These are phyloP conservation scores for Cardamine chenopodiifolia DNA, from an alignment of 345 rosid genomes.

Conservation along the genomic window DNA sequence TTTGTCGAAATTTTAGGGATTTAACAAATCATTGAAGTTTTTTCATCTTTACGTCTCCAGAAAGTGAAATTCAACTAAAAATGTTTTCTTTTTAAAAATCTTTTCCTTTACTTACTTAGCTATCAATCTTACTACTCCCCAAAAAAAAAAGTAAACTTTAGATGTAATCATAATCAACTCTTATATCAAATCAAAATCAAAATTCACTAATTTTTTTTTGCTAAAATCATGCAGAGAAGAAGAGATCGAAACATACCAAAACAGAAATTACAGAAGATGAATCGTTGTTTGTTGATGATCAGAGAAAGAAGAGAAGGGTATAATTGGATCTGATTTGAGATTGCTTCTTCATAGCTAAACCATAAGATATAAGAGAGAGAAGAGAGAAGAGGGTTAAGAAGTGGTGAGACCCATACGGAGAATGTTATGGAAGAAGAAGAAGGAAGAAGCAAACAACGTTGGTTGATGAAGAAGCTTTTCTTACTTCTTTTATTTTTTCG, in stretches of 20 bases:
- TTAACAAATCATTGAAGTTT: conserved; percentile 34
- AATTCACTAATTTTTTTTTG: background rate
- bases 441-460: conserved; percentile 31
- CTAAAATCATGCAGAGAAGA: background rate
- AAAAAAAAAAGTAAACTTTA: conserved; percentile 34
- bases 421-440: conserved; percentile 33
- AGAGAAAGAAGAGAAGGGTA: conserved; percentile 39
- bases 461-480: conserved; percentile 27
- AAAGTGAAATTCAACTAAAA: conserved; percentile 12
- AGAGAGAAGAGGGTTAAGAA: conserved; percentile 22
- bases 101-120: conserved; percentile 35
- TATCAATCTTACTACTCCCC: conserved; percentile 40
- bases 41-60: conserved; percentile 28
- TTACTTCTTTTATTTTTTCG: conserved; percentile 23
- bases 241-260: conserved; percentile 26
- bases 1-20: conserved; percentile 10
- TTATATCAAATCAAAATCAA: background rate
- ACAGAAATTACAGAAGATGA: conserved; percentile 11
- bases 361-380: conserved; percentile 30
- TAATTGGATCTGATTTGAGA: conserved; percentile 42
- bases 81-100: no score
- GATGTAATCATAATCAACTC: conserved; percentile 21
- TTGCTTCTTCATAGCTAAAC: conserved; percentile 38
- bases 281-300: conserved; percentile 24
- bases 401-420: conserved; percentile 41